Evolutionary conservation across 345 rosid genomes (phyloP).

Genomic region (Linum usitatissimum): DNA sequence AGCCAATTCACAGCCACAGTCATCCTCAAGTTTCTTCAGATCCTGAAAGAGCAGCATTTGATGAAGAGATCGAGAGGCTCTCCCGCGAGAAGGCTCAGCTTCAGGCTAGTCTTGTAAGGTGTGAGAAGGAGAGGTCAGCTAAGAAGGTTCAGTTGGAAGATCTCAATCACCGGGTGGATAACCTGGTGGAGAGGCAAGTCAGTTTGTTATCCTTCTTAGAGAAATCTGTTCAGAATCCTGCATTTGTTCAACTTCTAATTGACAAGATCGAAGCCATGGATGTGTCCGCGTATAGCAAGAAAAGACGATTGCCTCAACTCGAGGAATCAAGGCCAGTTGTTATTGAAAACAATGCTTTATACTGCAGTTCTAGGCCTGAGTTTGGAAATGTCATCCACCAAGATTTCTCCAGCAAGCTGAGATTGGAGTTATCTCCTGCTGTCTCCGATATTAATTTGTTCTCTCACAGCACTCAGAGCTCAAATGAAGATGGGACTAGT

Average conservation of each 20-base stretch:
- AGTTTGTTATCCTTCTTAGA: conserved; percentile 41
- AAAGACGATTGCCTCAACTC: conserved; percentile 60
- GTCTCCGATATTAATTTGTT: conserved; percentile 76
- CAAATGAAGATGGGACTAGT: conserved; percentile 52
- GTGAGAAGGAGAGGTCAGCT: conserved; percentile 43
- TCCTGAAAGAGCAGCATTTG: conserved; percentile 59
- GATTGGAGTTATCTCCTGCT: conserved; percentile 70
- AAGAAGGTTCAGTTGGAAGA: conserved; percentile 57
- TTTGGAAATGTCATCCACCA: conserved; percentile 54
- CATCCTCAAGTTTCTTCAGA: conserved; percentile 46
- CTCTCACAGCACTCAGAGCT: conserved; percentile 73
- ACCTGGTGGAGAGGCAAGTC: conserved; percentile 63
- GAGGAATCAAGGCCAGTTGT: conserved; percentile 45
- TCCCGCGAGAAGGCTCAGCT: conserved; percentile 55
- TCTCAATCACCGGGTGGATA: conserved; percentile 34
- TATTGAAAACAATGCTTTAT: conserved; percentile 43
- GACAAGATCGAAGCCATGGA: conserved; percentile 59
- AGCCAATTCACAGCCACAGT: conserved; percentile 89
- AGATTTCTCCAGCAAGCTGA: conserved; percentile 63
- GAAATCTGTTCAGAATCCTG: conserved; percentile 43
- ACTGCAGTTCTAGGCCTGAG: conserved; percentile 48
- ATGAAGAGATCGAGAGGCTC: conserved; percentile 63
- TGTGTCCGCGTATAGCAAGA: conserved; percentile 61
- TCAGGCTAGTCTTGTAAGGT: conserved; percentile 45
- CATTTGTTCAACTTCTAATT: conserved; percentile 50